These are phyloP conservation scores for Forsythia viridissima DNA, from an alignment of 257 asterid genomes.

Conservation along the genomic window DNA sequence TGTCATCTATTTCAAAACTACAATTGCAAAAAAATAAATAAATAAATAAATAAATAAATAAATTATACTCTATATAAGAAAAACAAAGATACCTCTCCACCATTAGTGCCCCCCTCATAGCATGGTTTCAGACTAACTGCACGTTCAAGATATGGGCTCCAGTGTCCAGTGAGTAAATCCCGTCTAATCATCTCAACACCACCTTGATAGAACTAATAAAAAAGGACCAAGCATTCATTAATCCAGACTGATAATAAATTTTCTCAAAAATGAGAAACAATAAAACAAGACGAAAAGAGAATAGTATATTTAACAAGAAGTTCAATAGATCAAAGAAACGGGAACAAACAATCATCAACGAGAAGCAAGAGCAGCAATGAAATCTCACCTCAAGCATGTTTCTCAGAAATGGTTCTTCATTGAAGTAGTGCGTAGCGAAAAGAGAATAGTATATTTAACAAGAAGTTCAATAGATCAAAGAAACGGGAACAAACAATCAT, in stretches of 20 bases:
- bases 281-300: neutral
- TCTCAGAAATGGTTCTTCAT: constrained; percentile 96
- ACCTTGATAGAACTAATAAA: constrained; percentile 70
- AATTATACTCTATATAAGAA: constrained; percentile 12
- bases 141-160: constrained; percentile 93
- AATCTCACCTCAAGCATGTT: constrained; percentile 93
- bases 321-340: neutral
- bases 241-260: constrained; percentile 13
- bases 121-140: constrained; percentile 84
- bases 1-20: neutral
- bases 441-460: neutral
- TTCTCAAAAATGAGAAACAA: neutral
- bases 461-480: neutral
- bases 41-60: no score
- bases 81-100: constrained; percentile 75
- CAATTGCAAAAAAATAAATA: neutral
- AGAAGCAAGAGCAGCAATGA: constrained; percentile 3
- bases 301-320: neutral
- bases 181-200: constrained; percentile 99
- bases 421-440: constrained; percentile 64
- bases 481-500: neutral
- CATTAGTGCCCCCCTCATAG: constrained; percentile 81
- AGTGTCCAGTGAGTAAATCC: constrained; percentile 95
- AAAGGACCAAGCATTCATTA: constrained; percentile 17
- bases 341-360: neutral